phyloP scores from a whole-genome alignment of 805 yeast genomes.

The Sporopachydermia lactativora region DNA sequence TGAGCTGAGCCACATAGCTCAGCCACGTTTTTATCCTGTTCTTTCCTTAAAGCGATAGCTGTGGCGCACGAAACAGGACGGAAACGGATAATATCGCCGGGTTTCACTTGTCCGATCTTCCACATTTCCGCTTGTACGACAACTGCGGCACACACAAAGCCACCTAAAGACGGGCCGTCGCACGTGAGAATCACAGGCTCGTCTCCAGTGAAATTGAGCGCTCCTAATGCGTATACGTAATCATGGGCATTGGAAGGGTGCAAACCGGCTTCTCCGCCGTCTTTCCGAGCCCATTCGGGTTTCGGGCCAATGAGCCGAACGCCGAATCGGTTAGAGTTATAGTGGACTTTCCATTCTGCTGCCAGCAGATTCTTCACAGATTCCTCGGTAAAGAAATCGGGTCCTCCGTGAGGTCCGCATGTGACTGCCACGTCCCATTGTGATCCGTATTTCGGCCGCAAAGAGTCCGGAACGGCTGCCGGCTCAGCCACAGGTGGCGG shows the following conservation, averaged over 20 bases:
- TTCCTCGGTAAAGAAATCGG: slow-evolving; percentile 78
- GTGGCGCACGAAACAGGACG: slow-evolving; percentile 57
- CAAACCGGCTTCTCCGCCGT: slow-evolving; percentile 96
- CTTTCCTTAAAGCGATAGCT: slow-evolving; percentile 49
- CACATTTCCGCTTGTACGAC: slow-evolving; percentile 94
- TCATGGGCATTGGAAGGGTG: slow-evolving; percentile 99
- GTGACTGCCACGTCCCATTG: slow-evolving; percentile 86
- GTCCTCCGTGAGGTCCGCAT: slow-evolving; percentile 96
- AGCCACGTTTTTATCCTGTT: slow-evolving; percentile 44
- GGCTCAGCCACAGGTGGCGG: slow-evolving; percentile 67
- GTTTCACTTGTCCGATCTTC: slow-evolving; percentile 96
- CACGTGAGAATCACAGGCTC: slow-evolving; percentile 95
- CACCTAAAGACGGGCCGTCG: slow-evolving; percentile 96
- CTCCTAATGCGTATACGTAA: slow-evolving; percentile 92
- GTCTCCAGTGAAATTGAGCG: slow-evolving; percentile 96
- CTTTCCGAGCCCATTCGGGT: slow-evolving; percentile 91
- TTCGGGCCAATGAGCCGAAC: slow-evolving; percentile 90
- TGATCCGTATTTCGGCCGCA: slow-evolving; percentile 39
- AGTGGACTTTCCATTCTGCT: slow-evolving; percentile 85
- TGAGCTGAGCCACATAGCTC: slow-evolving; percentile 26
- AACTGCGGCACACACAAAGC: slow-evolving; percentile 93
- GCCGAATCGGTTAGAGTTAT: slow-evolving; percentile 94
- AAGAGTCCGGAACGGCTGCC: slow-evolving; percentile 33
- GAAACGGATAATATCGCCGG: slow-evolving; percentile 78
- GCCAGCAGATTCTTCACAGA: slow-evolving; percentile 62